A percentile compares a stretch with the other conserved stretches of the same genome.
phyloP scores from a whole-genome alignment of 768 basidiomycete species.

The Lactifluus pinguis region DNA sequence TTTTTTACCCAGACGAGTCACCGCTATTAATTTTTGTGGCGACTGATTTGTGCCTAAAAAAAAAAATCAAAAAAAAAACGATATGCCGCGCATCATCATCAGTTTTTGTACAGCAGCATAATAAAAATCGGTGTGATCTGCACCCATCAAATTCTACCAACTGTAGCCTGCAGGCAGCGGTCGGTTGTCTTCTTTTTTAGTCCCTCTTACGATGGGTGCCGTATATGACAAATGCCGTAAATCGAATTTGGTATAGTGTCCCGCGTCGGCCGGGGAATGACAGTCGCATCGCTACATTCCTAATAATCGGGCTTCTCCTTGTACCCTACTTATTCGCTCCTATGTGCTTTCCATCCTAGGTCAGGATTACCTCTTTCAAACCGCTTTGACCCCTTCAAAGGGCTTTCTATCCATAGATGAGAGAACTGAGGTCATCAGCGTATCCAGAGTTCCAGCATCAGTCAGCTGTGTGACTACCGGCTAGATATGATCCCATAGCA shows the following conservation, averaged over 20 bases:
- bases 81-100: background rate
- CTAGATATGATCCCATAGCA: background rate
- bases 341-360: background rate
- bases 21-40: background rate
- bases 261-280: constrained; percentile 1
- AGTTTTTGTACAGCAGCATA: background rate
- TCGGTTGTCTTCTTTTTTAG: background rate
- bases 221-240: background rate
- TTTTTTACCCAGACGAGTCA: background rate
- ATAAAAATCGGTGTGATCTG: constrained; percentile 1
- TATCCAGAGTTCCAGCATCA: background rate
- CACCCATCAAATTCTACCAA: background rate
- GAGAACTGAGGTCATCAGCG: too few species aligned
- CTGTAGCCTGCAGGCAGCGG: background rate
- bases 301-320: background rate
- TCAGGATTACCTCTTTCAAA: background rate
- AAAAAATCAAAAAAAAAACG: constrained; percentile 7
- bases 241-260: background rate
- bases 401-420: background rate
- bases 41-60: background rate
- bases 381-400: background rate
- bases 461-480: background rate
- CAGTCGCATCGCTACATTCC: background rate
- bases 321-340: background rate
- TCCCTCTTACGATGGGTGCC: background rate